These are phyloP conservation scores for Brassica balearica DNA, from an alignment of 441 rosid species.

Conservation along the genomic window DNA sequence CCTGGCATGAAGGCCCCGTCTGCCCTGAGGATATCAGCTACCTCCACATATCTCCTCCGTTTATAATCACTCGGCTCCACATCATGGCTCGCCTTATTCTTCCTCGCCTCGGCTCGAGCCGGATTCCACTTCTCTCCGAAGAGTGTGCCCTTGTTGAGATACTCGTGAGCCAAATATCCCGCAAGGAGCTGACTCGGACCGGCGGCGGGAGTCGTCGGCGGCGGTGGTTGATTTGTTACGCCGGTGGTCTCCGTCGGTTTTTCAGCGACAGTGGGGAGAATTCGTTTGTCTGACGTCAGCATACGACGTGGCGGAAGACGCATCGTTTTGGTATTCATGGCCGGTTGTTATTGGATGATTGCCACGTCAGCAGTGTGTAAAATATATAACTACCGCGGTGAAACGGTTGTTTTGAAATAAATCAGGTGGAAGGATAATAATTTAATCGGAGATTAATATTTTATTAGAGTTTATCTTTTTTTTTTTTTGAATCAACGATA, in stretches of 20 bases:
- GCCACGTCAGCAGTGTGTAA: constrained; percentile 67
- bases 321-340: constrained; percentile 86
- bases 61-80: constrained; percentile 45
- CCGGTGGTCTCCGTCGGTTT: constrained; percentile 26
- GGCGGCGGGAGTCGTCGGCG: constrained; percentile 4
- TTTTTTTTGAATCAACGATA: background rate
- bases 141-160: constrained; percentile 67
- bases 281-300: constrained; percentile 64
- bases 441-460: background rate
- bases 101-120: constrained; percentile 36
- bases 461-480: background rate
- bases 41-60: constrained; percentile 59
- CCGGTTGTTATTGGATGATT: constrained; percentile 45
- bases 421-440: background rate
- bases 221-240: constrained; percentile 22
- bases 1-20: constrained; percentile 65
- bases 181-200: constrained; percentile 62
- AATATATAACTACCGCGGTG: background rate
- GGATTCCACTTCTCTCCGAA: constrained; percentile 32
- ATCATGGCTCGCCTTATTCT: constrained; percentile 36
- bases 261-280: constrained; percentile 27
- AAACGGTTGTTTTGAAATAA: background rate
- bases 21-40: constrained; percentile 58
- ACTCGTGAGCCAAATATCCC: constrained; percentile 79
- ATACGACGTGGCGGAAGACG: constrained; percentile 86